phyloP scores from a whole-genome alignment of 2,329 filamentous ascomycete genomes.

The Endoconidiophora laricicola region DNA sequence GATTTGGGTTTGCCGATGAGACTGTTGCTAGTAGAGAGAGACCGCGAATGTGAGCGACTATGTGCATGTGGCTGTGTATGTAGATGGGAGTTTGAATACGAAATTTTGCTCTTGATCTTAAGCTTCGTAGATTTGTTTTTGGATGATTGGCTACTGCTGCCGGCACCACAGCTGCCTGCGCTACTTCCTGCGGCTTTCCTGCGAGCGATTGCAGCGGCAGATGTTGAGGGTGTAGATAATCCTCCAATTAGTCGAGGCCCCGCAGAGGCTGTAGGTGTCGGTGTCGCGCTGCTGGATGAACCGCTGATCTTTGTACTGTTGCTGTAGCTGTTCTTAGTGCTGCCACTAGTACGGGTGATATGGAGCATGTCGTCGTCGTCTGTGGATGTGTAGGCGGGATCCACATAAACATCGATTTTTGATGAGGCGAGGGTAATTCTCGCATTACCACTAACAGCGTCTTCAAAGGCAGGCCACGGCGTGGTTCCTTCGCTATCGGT shows the following conservation, averaged over 20 bases:
- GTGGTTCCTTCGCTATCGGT: slow-evolving; percentile 11
- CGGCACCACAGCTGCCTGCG: not conserved
- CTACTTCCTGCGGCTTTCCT: slow-evolving; percentile 25
- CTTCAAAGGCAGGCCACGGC: slow-evolving; percentile 11
- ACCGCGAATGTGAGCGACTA: not conserved
- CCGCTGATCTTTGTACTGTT: not conserved
- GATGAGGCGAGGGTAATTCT: not conserved
- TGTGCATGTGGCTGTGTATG: not conserved
- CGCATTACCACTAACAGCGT: not conserved
- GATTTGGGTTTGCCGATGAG: slow-evolving; percentile 1
- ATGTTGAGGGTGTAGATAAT: no score
- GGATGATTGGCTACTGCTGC: not conserved
- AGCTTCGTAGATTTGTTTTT: not conserved
- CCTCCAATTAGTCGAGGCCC: slow-evolving; percentile 20
- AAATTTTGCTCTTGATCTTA: not conserved
- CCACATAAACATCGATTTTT: slow-evolving; percentile 25
- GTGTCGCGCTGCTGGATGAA: slow-evolving; percentile 6
- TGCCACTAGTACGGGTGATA: slow-evolving; percentile 23
- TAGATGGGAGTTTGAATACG: not conserved
- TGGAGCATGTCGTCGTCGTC: slow-evolving; percentile 68
- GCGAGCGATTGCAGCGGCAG: slow-evolving; percentile 24
- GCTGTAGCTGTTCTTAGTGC: no score
- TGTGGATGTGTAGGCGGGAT: slow-evolving; percentile 41
- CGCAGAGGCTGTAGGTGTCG: slow-evolving; percentile 26
- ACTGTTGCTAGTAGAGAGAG: not conserved